A percentile compares a stretch with the other conserved stretches of the same genome.
Evolutionary conservation across 441 rosid genomes (phyloP).

Genomic region (Metrosideros polymorpha): DNA sequence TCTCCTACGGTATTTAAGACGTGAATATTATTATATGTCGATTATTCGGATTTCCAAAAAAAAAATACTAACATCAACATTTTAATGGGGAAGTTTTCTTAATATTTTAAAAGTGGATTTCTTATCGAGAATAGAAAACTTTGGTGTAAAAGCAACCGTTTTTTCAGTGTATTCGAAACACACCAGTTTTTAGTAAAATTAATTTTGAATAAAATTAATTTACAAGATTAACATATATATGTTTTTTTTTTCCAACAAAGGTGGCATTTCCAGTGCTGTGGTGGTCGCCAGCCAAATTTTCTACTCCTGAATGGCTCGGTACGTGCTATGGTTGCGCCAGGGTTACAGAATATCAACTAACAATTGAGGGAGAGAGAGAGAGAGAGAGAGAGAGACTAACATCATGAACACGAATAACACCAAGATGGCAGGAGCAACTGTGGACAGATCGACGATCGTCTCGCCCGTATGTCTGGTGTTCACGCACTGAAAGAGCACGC

Average conservation of each 20-base stretch:
- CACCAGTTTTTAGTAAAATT: not conserved
- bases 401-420: conserved; percentile 35
- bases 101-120: not conserved
- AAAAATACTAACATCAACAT: not conserved
- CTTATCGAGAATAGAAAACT: not conserved
- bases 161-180: not conserved
- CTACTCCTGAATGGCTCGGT: not conserved
- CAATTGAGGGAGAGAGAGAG: not conserved
- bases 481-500: conserved; percentile 14
- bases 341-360: not conserved
- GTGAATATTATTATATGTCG: not conserved
- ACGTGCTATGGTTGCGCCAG: not conserved
- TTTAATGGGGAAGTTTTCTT: not conserved
- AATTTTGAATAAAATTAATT: not conserved
- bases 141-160: not conserved
- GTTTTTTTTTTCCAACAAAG: too few species aligned
- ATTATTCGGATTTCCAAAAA: not conserved
- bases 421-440: conserved; percentile 26
- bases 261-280: too few species aligned
- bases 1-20: not conserved
- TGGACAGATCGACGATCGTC: conserved; percentile 22
- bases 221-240: not conserved
- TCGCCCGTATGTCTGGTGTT: conserved; percentile 39
- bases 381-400: conserved; percentile 21
- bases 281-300: not conserved